Evolutionary conservation across 306 rosid genomes (phyloP).

Genomic region (Dalbergia cochinchinensis): DNA sequence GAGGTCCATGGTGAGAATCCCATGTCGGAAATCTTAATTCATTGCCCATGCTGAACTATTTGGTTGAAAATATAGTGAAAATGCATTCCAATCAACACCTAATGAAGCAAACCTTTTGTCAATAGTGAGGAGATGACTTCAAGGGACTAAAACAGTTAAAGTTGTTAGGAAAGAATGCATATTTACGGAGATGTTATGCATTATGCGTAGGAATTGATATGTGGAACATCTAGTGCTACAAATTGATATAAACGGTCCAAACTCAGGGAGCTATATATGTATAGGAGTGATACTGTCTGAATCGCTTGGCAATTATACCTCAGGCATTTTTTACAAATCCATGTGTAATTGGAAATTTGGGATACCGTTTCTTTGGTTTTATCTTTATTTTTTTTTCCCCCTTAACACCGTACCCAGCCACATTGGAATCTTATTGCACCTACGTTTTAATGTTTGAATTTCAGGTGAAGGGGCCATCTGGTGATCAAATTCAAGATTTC

Average conservation of each 20-base stretch:
- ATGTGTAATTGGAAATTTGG: background rate
- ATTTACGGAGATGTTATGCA: background rate
- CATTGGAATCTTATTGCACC: slow-evolving; percentile 4
- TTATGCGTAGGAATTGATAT: background rate
- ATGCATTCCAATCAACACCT: background rate
- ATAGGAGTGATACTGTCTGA: background rate
- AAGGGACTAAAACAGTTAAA: slow-evolving; percentile 23
- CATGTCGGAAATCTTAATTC: no score
- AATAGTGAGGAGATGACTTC: slow-evolving; percentile 5
- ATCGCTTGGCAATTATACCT: background rate
- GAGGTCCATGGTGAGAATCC: no score
- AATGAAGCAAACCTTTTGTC: slow-evolving; percentile 1
- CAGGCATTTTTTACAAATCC: background rate
- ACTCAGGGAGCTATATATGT: background rate
- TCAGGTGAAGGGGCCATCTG: slow-evolving; percentile 86
- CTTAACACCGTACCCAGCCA: background rate
- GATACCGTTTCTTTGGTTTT: background rate
- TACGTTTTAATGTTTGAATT: slow-evolving; percentile 28
- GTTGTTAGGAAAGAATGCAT: background rate
- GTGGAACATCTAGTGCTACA: background rate
- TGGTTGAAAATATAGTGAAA: background rate
- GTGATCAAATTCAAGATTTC: slow-evolving; percentile 77
- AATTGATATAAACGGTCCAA: background rate
- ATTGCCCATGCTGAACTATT: no score
- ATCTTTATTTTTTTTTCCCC: background rate